These are phyloP conservation scores for Gossypium sturtianum DNA, from an alignment of 345 rosid species.

Conservation along the genomic window DNA sequence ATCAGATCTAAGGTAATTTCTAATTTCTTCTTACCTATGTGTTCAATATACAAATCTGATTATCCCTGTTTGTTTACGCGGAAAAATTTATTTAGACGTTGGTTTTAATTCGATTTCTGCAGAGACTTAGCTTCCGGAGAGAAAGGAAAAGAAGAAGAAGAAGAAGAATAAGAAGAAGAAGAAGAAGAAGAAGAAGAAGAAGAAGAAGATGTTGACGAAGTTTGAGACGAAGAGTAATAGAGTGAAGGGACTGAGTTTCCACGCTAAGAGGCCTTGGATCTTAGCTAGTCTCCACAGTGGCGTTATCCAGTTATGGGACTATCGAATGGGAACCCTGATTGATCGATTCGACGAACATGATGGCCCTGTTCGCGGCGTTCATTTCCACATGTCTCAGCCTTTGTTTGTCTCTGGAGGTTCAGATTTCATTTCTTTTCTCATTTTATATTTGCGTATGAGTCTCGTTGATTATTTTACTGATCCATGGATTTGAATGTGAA, in stretches of 20 bases:
- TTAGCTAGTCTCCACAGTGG: constrained; percentile 98
- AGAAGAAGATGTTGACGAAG: constrained; percentile 73
- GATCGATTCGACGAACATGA: constrained; percentile 96
- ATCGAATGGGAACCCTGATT: constrained; percentile 91
- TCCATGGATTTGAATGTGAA: constrained; percentile 1
- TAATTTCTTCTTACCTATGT: neutral
- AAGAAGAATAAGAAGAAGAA: constrained; percentile 36
- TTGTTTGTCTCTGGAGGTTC: constrained; percentile 90
- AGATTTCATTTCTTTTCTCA: neutral
- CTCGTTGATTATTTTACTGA: neutral
- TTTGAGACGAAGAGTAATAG: constrained; percentile 96
- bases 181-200: constrained; percentile 45
- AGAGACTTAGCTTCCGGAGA: constrained; percentile 25
- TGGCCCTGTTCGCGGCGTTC: constrained; percentile 97
- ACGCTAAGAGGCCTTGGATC: constrained; percentile 94
- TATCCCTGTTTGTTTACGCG: neutral
- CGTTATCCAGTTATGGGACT: constrained; percentile 99
- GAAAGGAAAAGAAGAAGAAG: constrained; percentile 36
- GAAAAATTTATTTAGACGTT: neutral
- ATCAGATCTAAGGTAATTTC: constrained; percentile 7
- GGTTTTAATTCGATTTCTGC: constrained; percentile 3
- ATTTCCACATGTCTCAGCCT: constrained; percentile 89
- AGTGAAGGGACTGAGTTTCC: constrained; percentile 97
- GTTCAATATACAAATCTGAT: neutral
- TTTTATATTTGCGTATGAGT: neutral